Evolutionary conservation across 352 stramenopile species (phyloP), one percentile per base, ranked within the genome.

Genomic region (Plasmopara muralis): DNA sequence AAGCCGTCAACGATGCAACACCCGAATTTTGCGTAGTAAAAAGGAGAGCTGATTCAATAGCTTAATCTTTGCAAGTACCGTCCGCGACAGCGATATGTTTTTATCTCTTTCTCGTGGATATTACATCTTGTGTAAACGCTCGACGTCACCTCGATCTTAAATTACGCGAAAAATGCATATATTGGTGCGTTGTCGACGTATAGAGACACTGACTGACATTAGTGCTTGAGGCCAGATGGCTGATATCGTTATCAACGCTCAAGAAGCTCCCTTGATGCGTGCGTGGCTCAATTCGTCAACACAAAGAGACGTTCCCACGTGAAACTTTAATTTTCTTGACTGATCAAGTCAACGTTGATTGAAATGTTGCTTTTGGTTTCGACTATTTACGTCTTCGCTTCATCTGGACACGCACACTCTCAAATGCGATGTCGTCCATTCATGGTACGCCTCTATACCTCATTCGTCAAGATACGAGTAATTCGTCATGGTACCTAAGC

Each of bases 351-450:
- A 69, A 67, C 16, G 49, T 67, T 37, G 61, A 50, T 2, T 51
- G 70, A 5, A 62, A 81, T 35, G 84, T 81, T 45, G 61, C 74
- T 50, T 71, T 81, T 25, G 75, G 75, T 0, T 50, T 55, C 1
- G 72, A 86, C 76, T 83, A 62, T 82, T 84, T 64, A 79, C 75
- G 35, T n/a, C n/a, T n/a, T n/a, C n/a, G n/a, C n/a, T n/a, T n/a
- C 64, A 81, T 41, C 70, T 79, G 65, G 75, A 70, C 10, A 83
- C 81, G 72, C 84, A 86, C 50, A 70, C 79, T 30, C 68, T 73
- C 0, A 65, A 74, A 18, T 84, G 84, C 59, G 69, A 63, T 18
- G 58, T 62, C 0, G 55, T 51, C 0, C 58, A 53, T 28, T 59
- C 73, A 6, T 72, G 66, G 66, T 84, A 70, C 43, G 66, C 58